Conservation (phyloP, 2,329 filamentous ascomycete species). For the Zymoseptoria crescenta region DNA sequence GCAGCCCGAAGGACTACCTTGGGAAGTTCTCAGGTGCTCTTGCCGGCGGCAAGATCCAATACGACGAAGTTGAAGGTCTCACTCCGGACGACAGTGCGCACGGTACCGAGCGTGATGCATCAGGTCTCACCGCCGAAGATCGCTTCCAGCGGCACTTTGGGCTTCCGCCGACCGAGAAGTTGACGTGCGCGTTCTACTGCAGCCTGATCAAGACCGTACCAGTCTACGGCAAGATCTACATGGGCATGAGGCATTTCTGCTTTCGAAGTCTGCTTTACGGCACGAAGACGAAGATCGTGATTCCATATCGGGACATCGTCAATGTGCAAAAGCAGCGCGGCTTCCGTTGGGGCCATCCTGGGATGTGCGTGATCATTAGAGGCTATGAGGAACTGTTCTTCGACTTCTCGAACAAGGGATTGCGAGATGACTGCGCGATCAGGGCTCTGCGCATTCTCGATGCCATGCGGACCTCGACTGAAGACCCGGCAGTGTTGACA, state of each 20-base stretch:
- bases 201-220: slow-evolving; percentile 83
- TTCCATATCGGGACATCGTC: slow-evolving; percentile 84
- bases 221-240: slow-evolving; percentile 92
- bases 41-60: slow-evolving; percentile 84
- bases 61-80: slow-evolving; percentile 62
- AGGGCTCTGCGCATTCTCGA: slow-evolving; percentile 73
- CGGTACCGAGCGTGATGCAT: slow-evolving; percentile 49
- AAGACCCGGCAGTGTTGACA: slow-evolving; percentile 60
- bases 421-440: slow-evolving; percentile 81
- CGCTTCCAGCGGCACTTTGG: slow-evolving; percentile 87
- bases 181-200: slow-evolving; percentile 87
- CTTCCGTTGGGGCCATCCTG: slow-evolving; percentile 84
- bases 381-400: slow-evolving; percentile 96
- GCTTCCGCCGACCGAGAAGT: slow-evolving; percentile 70
- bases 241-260: slow-evolving; percentile 80
- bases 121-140: slow-evolving; percentile 47
- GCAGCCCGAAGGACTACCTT: slow-evolving; percentile 91
- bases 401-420: slow-evolving; percentile 70
- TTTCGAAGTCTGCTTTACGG: slow-evolving; percentile 86
- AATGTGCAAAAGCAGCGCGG: slow-evolving; percentile 93
- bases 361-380: slow-evolving; percentile 83
- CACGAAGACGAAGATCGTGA: slow-evolving; percentile 82
- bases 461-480: slow-evolving; percentile 54
- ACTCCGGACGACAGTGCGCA: slow-evolving; percentile 55
- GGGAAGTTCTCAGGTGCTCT: slow-evolving; percentile 98